phyloP scores from a whole-genome alignment of 2,329 filamentous ascomycete genomes.

The Graphium sp. region DNA sequence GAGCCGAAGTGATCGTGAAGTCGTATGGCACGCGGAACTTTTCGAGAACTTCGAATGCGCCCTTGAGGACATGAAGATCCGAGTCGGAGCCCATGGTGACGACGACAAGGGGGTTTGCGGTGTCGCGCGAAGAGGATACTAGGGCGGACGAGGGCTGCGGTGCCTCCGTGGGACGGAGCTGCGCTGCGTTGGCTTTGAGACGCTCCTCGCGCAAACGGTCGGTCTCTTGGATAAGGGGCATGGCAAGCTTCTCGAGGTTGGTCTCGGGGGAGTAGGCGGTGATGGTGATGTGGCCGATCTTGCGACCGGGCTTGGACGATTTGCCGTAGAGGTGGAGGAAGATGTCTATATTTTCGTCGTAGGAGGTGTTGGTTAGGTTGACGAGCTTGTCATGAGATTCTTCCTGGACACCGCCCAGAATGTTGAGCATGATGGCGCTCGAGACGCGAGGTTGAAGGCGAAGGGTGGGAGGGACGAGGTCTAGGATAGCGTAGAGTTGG shows the following conservation, averaged over 20 bases:
- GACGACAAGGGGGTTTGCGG: slow-evolving; percentile 41
- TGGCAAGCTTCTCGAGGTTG: slow-evolving; percentile 39
- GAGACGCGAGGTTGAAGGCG: slow-evolving; percentile 40
- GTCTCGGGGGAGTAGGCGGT: slow-evolving; percentile 51
- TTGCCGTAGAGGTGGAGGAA: slow-evolving; percentile 86
- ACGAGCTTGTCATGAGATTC: slow-evolving; percentile 42
- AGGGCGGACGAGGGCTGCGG: slow-evolving; percentile 4
- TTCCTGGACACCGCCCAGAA: slow-evolving; percentile 51
- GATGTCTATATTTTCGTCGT: slow-evolving; percentile 26
- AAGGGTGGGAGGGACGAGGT: slow-evolving; percentile 33
- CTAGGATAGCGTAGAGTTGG: slow-evolving; percentile 73
- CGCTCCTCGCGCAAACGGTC: slow-evolving; percentile 41
- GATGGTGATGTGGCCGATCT: slow-evolving; percentile 89
- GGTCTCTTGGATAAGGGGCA: slow-evolving; percentile 51
- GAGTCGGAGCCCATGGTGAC: slow-evolving; percentile 78
- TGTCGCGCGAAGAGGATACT: slow-evolving; percentile 10
- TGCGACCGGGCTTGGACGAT: slow-evolving; percentile 68
- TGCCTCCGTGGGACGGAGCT: slow-evolving; percentile 3
- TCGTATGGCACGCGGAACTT: slow-evolving; percentile 59
- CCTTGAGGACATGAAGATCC: slow-evolving; percentile 51
- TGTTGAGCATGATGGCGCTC: slow-evolving; percentile 64
- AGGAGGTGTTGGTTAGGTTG: slow-evolving; percentile 24
- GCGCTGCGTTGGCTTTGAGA: slow-evolving; percentile 20
- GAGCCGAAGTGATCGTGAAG: slow-evolving; percentile 63
- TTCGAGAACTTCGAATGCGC: slow-evolving; percentile 48